Evolutionary conservation across 805 yeast species (phyloP), one percentile per base, ranked within the genome.

Genomic region (Kregervanrija delftensis): DNA sequence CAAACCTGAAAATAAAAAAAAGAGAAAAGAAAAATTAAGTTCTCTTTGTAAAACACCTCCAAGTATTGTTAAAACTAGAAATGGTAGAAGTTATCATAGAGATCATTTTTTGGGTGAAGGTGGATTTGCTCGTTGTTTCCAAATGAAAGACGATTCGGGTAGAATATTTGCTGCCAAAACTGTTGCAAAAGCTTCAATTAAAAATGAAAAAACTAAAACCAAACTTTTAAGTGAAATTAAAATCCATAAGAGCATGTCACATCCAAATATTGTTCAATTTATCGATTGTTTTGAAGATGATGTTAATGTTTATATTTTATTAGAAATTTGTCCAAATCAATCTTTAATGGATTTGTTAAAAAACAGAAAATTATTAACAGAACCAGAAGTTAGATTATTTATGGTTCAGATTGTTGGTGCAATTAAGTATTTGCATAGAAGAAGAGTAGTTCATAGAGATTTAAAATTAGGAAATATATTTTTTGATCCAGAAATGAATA

Each of bases 61-160:
- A 33, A 84, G 96, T 13, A 74, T 90, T 52, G 95, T 93, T 53
- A 77, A 91, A 54, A 87, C 93, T 37, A 77, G 90, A 66, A 74
- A 76, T 47, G 96, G 96, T 37, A 79, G 86, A 60, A 95, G 89
- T 55, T 93, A 86, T 65, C 87, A 85, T 51, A 77, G 98, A 60
- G 98, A 98, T 1, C 73, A 73, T 48, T 90, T 89, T 57, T 71
- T 93, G 33, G 99, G 99, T 33, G 98, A 91, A 68, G 99, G 99
- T 49, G 99, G 99, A 0, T 93, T 93, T 71, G 99, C 99, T 13
- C 79, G 98, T 60, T 93, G 99, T 62, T 93, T 93, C 68, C 97
- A 93, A 64, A 93, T 93, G 73, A 87, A 85, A 61, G 96, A 90
- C 66, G 84, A 88, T 49, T 71, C 77, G 52, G 98, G 98, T 33